phyloP scores from a whole-genome alignment of 768 basidiomycete species.

The Macrocybe gigantea region DNA sequence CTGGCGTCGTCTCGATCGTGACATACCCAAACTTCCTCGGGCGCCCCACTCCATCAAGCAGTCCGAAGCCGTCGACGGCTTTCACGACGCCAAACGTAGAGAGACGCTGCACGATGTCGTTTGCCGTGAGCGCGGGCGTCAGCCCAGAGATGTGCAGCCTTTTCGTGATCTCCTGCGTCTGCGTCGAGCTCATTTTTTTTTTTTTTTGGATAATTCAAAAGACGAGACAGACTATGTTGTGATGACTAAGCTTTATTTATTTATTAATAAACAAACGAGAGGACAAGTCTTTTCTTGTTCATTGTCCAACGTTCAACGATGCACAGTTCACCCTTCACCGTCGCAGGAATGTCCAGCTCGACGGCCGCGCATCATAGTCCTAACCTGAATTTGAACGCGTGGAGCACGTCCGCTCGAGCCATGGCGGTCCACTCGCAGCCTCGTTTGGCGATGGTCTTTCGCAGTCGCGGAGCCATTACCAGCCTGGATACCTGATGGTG shows the following conservation, averaged over 20 bases:
- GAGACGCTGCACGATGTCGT: slow-evolving; percentile 54
- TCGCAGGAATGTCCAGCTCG: slow-evolving; percentile 57
- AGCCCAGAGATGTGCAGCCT: slow-evolving; percentile 73
- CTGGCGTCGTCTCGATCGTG: slow-evolving; percentile 59
- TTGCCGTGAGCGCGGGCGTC: slow-evolving; percentile 53
- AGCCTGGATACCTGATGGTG: slow-evolving; percentile 79
- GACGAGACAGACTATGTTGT: no score
- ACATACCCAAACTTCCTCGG: slow-evolving; percentile 70
- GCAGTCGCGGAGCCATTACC: slow-evolving; percentile 73
- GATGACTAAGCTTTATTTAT: no score
- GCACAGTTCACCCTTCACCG: slow-evolving; percentile 37
- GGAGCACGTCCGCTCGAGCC: slow-evolving; percentile 39
- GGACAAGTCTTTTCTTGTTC: no score
- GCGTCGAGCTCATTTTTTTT: not conserved
- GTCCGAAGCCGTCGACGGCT: slow-evolving; percentile 65
- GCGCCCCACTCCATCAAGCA: slow-evolving; percentile 56
- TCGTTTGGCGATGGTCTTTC: slow-evolving; percentile 63
- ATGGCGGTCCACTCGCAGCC: slow-evolving; percentile 31
- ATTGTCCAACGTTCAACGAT: no score
- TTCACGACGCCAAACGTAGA: slow-evolving; percentile 65
- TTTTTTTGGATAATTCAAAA: no score
- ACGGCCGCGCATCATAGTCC: slow-evolving; percentile 41
- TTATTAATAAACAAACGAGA: no score
- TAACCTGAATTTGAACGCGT: slow-evolving; percentile 33
- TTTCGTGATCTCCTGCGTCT: slow-evolving; percentile 36